These are phyloP conservation scores for Balakata baccata DNA, from an alignment of 345 rosid species.

Conservation along the genomic window DNA sequence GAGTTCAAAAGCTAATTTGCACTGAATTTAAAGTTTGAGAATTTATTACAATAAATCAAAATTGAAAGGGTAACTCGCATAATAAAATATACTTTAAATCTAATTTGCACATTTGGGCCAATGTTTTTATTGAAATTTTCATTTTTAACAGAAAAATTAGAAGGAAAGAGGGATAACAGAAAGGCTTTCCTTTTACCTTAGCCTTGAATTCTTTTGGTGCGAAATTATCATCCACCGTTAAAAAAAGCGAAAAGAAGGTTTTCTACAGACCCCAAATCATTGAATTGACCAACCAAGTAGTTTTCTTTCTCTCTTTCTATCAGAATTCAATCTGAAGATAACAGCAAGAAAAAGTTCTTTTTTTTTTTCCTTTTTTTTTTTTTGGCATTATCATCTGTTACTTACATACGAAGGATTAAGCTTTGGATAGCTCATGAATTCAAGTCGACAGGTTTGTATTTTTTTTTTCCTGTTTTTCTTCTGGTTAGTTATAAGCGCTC, in stretches of 20 bases:
- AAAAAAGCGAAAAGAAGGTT: background rate
- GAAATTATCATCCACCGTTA: conserved; percentile 4
- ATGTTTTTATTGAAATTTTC: too few species aligned
- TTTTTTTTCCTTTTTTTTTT: background rate
- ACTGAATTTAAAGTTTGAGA: too few species aligned
- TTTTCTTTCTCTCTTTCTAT: background rate
- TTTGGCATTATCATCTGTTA: background rate
- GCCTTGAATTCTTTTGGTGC: background rate
- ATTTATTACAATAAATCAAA: too few species aligned
- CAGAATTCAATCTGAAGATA: background rate
- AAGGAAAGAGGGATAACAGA: background rate
- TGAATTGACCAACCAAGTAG: background rate
- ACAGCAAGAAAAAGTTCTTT: background rate
- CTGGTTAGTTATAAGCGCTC: background rate
- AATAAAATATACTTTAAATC: too few species aligned
- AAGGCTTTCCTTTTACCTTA: background rate
- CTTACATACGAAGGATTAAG: background rate
- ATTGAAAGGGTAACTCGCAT: too few species aligned
- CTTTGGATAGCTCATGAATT: conserved; percentile 12
- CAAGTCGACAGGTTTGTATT: conserved; percentile 8
- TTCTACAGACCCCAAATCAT: conserved; percentile 14
- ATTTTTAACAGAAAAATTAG: background rate
- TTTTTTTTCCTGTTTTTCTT: background rate
- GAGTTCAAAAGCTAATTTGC: too few species aligned
- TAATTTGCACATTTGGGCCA: too few species aligned